These are phyloP conservation scores for Backusella circina DNA, from an alignment of 192 early-diverging fungal genomes.

Conservation along the genomic window DNA sequence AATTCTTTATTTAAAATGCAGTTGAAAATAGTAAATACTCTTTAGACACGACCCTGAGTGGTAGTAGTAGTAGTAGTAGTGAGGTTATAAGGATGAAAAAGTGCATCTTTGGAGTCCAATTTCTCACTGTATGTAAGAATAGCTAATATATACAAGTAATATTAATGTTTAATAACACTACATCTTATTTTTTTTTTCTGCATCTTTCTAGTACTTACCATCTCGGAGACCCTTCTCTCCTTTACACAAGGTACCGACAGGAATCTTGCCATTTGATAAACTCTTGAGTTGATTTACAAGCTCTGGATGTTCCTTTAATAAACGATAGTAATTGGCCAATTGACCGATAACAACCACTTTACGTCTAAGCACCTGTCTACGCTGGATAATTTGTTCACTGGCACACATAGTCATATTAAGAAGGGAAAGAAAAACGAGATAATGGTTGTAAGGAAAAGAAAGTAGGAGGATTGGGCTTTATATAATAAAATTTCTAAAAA, in stretches of 20 bases:
- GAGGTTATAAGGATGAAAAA: neutral
- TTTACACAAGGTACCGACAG: neutral
- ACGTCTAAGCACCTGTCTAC: neutral
- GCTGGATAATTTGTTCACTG: neutral
- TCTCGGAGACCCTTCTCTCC: neutral
- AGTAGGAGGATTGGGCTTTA: neutral
- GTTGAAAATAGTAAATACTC: neutral
- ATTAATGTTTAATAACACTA: neutral
- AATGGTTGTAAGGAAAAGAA: neutral
- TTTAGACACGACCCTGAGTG: neutral
- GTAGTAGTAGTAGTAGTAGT: neutral
- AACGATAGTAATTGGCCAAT: conserved; percentile 1
- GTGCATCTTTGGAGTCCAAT: neutral
- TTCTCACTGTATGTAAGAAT: neutral
- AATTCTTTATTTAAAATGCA: neutral
- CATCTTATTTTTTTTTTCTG: neutral
- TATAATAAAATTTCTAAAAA: neutral
- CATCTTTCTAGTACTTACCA: neutral
- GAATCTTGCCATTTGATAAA: neutral
- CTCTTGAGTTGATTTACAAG: neutral
- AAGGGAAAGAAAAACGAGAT: neutral
- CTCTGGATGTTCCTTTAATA: neutral
- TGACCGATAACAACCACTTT: neutral
- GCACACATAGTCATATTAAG: neutral
- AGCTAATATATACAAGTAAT: neutral